Evolutionary conservation across 2,329 filamentous ascomycete genomes (phyloP).

Genomic region (Alternaria gaisen): DNA sequence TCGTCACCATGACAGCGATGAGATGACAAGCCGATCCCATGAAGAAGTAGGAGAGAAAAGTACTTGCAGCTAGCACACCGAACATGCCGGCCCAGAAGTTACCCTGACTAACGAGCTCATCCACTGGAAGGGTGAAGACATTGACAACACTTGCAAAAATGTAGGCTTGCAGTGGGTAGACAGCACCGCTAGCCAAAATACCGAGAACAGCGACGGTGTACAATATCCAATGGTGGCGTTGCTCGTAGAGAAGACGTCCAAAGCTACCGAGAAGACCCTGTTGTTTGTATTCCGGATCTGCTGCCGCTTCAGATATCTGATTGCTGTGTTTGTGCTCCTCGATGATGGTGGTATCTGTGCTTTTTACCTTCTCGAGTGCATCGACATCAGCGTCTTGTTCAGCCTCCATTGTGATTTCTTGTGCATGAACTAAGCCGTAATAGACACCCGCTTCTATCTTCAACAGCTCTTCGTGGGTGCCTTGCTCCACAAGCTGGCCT

Average conservation of each 20-base stretch:
- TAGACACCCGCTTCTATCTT: constrained; percentile 69
- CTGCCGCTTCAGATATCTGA: constrained; percentile 9
- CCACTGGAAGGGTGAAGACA: constrained; percentile 47
- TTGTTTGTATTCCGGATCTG: constrained; percentile 41
- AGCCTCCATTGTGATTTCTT: constrained; percentile 42
- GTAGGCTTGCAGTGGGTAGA: constrained; percentile 52
- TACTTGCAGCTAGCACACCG: constrained; percentile 64
- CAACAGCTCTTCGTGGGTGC: constrained; percentile 77
- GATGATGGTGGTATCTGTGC: constrained; percentile 20
- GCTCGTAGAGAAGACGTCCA: constrained; percentile 46
- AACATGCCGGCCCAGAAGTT: constrained; percentile 75
- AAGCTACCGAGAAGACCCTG: constrained; percentile 44
- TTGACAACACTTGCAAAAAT: constrained; percentile 50
- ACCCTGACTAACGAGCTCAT: constrained; percentile 45
- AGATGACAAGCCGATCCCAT: constrained; percentile 51
- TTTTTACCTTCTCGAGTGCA: constrained; percentile 26
- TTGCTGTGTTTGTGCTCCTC: constrained; percentile 16
- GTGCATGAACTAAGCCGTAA: constrained; percentile 67
- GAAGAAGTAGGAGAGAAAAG: constrained; percentile 64
- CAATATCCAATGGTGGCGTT: constrained; percentile 45
- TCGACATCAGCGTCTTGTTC: constrained; percentile 31
- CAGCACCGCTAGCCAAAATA: constrained; percentile 44
- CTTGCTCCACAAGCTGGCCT: constrained; percentile 75
- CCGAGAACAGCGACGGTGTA: constrained; percentile 42
- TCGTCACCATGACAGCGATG: constrained; percentile 56